Conservation (phyloP, 768 basidiomycete species). For the Auriscalpium orientale region DNA sequence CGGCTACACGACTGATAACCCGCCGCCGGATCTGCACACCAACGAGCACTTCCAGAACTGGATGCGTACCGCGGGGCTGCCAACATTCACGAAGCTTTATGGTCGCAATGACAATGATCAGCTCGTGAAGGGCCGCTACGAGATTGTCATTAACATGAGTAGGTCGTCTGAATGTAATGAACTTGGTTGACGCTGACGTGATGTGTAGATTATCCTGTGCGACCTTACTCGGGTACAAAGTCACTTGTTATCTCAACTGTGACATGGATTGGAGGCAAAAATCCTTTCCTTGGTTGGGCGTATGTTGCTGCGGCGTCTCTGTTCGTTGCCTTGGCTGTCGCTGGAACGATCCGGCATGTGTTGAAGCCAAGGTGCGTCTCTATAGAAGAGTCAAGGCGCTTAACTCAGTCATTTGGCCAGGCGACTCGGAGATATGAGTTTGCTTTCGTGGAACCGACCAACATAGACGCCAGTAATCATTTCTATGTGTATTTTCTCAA, state of each 20-base stretch:
- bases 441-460: conserved; percentile 74
- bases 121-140: conserved; percentile 69
- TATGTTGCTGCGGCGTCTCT: conserved; percentile 86
- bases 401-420: conserved; percentile 29
- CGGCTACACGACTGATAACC: conserved; percentile 55
- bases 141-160: conserved; percentile 77
- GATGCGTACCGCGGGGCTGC: conserved; percentile 97
- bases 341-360: conserved; percentile 86
- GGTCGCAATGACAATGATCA: conserved; percentile 78
- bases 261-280: conserved; percentile 98
- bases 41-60: conserved; percentile 98
- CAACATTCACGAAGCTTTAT: conserved; percentile 94
- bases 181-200: background rate
- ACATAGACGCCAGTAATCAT: conserved; percentile 19
- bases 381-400: background rate
- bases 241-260: conserved; percentile 96
- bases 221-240: conserved; percentile 88
- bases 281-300: conserved; percentile 97
- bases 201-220: conserved; percentile 77
- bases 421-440: conserved; percentile 80
- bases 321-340: conserved; percentile 81
- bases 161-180: conserved; percentile 24
- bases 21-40: conserved; percentile 61
- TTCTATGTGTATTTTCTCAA: background rate
- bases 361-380: conserved; percentile 76